Base-by-base conservation (phyloP, 169 alveolate genomes). In the Cryptosporidium xiaoi region DNA sequence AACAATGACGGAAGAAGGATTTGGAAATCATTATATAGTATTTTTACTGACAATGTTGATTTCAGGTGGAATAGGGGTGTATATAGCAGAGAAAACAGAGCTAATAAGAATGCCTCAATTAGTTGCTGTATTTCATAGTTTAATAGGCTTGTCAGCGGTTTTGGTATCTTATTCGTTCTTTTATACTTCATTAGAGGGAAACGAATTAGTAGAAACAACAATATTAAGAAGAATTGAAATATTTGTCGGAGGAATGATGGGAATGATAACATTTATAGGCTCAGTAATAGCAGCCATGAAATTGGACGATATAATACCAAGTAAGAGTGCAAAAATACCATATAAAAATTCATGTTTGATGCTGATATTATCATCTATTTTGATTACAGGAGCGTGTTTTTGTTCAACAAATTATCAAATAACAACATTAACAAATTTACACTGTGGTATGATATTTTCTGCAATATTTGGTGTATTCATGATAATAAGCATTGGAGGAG, bases 401-500 rank as follows among this genome's bases (percentile, higher is more conserved):
- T 77, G 87, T 62, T 27, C 50, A 20, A 48, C 87, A 33, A 62
- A 44, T 8, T 60, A 62, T 34, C 77, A 77, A 46, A 20, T 77
- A 24, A 20, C 27, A 60, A 62, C 44, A 16, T 44, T 62, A 24
- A 77, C 87, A 12, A 77, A 62, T 51, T 46, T 77, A 44, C 87
- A 77, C 24, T 71, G 87, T 53, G 91, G 91, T 13, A 68, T 83
- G 67, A 77, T 77, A 36, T 53, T 77, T 5, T 56, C 77, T 82
- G 94, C 93, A 91, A 77, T 71, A 90, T 90, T 92, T 64, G 98
- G 97, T 34, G 93, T 91, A 84, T 96, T 93, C 65, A 87, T 95
- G 66, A 94, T 95, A 64, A 93, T 95, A 69, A 29, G 93, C 20
- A 93, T 93, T 50, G 96, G 95, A 48, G 93, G 92, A 50, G 95